Evolutionary conservation across 2,329 filamentous ascomycete species (phyloP), one percentile per base, ranked within the genome.

Genomic region (Knufia petricola): DNA sequence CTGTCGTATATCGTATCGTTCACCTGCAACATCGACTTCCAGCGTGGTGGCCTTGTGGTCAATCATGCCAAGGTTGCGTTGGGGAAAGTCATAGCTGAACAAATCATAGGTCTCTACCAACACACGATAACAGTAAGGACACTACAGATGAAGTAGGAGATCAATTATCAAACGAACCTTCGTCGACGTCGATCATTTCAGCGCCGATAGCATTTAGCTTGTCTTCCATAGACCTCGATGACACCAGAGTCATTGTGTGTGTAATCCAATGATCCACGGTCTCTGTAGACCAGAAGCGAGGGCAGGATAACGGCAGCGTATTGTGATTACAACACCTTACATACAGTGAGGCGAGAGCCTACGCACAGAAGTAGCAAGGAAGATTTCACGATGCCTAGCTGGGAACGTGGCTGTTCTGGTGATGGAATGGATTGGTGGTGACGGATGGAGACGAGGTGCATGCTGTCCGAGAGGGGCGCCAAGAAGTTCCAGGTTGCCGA

Each of bases 21-120:
- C 74, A 48, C 75, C 81, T 48, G 72, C 78, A 52, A 96, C 75
- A 28, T 75, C 74, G 50, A 95, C 63, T 10, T 86, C 77, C 30
- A 95, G 64, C 1, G 70, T 66, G 1, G 75, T 63, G 8, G 85
- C 80, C 55, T 77, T 79, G 13, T 84, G 71, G 63, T 95, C 83
- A 54, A 96, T 69, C 66, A 95, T 92, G 61, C 90, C 92, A 8
- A 96, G 80, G 58, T 88, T 82, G 48, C 81, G 78, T 10, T 84
- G 84, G 0, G 84, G 81, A 21, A 87, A 78, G 15, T 79, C 69
- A 62, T 84, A 81, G 37, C 87, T 83, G 71, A 94, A 95, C 48
- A 95, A 75, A 31, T 89, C 69, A 61, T 94, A 95, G 3, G 87
- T 86, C 69, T 96, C 90, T 95, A 44, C 6, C 32, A 36, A 36